phyloP scores from a whole-genome alignment of 176 grass and related monocot genomes.

The Aegilops tauschii region DNA sequence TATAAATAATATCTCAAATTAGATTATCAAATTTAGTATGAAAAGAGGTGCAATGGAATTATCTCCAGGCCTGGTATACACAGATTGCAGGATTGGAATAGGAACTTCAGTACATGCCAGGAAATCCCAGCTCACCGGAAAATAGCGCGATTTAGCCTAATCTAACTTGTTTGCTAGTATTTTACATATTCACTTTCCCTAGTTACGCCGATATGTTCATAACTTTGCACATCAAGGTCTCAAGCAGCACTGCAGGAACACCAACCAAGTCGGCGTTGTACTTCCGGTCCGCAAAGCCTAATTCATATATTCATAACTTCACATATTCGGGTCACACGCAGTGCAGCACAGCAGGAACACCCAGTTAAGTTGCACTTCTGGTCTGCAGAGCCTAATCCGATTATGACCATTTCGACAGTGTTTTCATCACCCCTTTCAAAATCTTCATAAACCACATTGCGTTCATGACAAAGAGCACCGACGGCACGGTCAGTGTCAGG shows the following conservation, averaged over 20 bases:
- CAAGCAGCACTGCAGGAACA: neutral
- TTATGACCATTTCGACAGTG: conserved; percentile 60
- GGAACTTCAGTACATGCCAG: conserved; percentile 25
- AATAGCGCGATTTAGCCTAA: conserved; percentile 24
- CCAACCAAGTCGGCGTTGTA: neutral
- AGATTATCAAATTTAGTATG: neutral
- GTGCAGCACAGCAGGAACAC: neutral
- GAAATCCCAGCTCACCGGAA: conserved; percentile 34
- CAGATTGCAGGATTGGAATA: conserved; percentile 3
- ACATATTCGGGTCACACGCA: conserved; percentile 18
- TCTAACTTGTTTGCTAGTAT: conserved; percentile 46
- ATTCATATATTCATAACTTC: conserved; percentile 4
- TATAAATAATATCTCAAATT: neutral
- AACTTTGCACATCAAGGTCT: conserved; percentile 40
- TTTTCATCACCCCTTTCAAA: conserved; percentile 85
- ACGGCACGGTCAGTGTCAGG: conserved; percentile 51
- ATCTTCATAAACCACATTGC: conserved; percentile 91
- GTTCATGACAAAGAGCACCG: conserved; percentile 84
- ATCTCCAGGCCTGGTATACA: conserved; percentile 27
- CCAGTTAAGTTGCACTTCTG: neutral
- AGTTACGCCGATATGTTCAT: conserved; percentile 42
- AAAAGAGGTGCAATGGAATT: conserved; percentile 20
- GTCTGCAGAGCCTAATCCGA: neutral
- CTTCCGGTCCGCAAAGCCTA: neutral
- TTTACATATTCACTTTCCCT: conserved; percentile 43